Evolutionary conservation across 345 rosid species (phyloP).

Genomic region (Erucastrum elatum): DNA sequence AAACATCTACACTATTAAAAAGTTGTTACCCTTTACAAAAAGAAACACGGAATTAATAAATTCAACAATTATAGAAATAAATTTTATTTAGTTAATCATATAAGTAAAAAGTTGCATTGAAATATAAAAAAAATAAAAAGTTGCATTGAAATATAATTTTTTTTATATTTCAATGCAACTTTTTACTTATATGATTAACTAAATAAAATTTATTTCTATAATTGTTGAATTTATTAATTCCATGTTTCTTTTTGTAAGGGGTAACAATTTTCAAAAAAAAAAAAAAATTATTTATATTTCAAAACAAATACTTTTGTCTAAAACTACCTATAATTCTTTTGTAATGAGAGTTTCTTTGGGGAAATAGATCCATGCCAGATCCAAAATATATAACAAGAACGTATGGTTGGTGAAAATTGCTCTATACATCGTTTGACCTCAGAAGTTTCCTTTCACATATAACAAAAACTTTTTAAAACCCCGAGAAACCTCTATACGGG

Average conservation of each 20-base stretch:
- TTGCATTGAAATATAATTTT: background rate
- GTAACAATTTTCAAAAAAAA: no score
- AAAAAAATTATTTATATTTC: no score
- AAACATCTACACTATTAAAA: no score
- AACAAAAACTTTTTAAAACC: background rate
- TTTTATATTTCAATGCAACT: background rate
- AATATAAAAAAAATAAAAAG: no score
- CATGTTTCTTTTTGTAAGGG: no score
- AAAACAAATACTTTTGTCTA: background rate
- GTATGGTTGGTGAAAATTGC: constrained; percentile 5
- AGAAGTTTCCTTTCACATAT: background rate
- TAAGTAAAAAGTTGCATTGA: background rate
- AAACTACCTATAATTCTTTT: background rate
- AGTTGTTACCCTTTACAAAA: no score
- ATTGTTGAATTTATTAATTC: no score
- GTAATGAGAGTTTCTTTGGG: background rate
- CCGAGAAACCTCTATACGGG: background rate
- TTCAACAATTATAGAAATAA: no score
- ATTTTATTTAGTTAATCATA: no score
- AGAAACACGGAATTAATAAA: no score
- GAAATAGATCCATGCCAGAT: background rate
- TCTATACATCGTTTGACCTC: background rate
- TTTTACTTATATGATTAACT: no score
- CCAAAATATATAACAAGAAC: background rate
- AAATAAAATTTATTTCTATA: no score